Evolutionary conservation across 2,329 filamentous ascomycete genomes (phyloP), one percentile per base, ranked within the genome.

Genomic region (Monosporascus sp.): DNA sequence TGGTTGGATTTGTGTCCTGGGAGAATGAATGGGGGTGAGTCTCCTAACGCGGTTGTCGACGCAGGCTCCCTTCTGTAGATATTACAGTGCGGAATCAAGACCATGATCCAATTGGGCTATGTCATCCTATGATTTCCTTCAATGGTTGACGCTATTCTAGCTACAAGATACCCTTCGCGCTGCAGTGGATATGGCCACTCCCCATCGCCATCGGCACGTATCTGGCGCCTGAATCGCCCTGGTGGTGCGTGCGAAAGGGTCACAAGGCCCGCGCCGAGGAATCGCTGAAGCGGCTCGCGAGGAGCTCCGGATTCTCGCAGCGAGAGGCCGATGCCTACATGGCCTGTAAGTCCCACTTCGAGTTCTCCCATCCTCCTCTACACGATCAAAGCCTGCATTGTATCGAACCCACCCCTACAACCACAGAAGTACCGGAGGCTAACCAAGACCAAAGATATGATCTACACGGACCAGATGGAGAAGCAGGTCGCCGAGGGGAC

Each of bases 391-490:
- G 9, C 5, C 31, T 14, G 27, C 31, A 14, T 35, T 35, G 11
- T 4, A 14, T 14, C 11, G 9, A 35, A 35, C 11, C 11, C 15
- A 18, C 15, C 18, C 24, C 18, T 22, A 43, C 24, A 15, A n/a
- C 11, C 8, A 37, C 15, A 48, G 18, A 20, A 46, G 11, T 22
- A 27, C n/a, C 46, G 7, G 8, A 24, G 20, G 3, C 18, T 17
- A 46, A 24, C 7, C 20, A 3, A 18, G 43, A 50, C 72, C 18
- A 63, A 67, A 55, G 70, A 75, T 64, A 73, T 76, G 67, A 52
- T 69, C 15, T 69, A 74, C 51, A 77, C 74, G 2, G 69, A 75
- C 52, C 67, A 72, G 62, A 63, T 72, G 57, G 72, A 74, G 55
- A 68, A 70, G 52, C 63, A 66, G 41, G 59, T 67, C 49, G 61